phyloP scores from a whole-genome alignment of 805 yeast species.

The Ogataea pignaliae region DNA sequence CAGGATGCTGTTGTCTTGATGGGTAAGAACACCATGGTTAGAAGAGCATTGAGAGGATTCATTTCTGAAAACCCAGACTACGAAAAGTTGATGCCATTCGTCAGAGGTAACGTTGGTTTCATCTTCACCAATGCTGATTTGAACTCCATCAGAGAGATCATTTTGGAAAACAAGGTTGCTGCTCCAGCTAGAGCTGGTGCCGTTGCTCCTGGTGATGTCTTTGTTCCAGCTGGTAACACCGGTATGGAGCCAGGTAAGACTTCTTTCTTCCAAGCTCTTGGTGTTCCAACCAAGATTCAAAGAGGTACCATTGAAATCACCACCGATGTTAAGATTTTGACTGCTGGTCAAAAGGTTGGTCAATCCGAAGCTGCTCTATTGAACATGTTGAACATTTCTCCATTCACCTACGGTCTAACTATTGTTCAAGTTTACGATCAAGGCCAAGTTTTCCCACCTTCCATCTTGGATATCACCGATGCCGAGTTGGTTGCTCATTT shows the following conservation, averaged over 20 bases:
- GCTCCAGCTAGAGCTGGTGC: slow-evolving; percentile 99
- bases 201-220: slow-evolving; percentile 95
- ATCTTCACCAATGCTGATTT: slow-evolving; percentile 97
- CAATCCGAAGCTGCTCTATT: slow-evolving; percentile 98
- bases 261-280: slow-evolving; percentile 99
- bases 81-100: slow-evolving; percentile 91
- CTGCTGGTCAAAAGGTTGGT: slow-evolving; percentile 85
- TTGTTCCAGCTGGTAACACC: slow-evolving; percentile 99
- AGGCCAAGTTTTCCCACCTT: slow-evolving; percentile 96
- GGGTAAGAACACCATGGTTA: slow-evolving; percentile 99
- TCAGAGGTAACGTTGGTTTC: slow-evolving; percentile 99
- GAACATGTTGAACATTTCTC: slow-evolving; percentile 99
- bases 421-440: slow-evolving; percentile 97
- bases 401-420: slow-evolving; percentile 98
- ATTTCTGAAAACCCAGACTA: slow-evolving; percentile 89
- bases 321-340: slow-evolving; percentile 93
- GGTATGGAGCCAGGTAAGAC: slow-evolving; percentile 99
- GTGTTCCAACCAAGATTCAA: slow-evolving; percentile 99
- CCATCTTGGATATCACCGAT: slow-evolving; percentile 97
- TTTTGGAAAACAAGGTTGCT: slow-evolving; percentile 92
- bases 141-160: slow-evolving; percentile 83
- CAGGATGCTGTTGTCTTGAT: slow-evolving; percentile 91
- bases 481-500: slow-evolving; percentile 93
- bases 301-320: slow-evolving; percentile 99
- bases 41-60: slow-evolving; percentile 99